Percentiles rank a stretch among this genome's conserved stretches.
Conservation (phyloP, 306 rosid species). For the Cucumis hystrix region DNA sequence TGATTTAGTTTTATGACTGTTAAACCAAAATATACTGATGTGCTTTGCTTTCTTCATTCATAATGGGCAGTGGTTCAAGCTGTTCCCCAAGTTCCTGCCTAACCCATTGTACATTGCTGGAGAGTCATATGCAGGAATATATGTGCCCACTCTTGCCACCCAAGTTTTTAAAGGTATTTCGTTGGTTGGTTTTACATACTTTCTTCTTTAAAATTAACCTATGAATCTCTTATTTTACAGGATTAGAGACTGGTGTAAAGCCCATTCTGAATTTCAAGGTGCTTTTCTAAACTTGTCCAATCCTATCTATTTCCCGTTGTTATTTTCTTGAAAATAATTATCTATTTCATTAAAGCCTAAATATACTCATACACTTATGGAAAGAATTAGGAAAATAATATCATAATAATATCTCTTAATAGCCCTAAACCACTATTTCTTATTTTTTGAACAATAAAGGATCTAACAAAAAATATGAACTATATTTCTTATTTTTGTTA, state of each 20-base stretch:
- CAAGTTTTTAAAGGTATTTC: constrained; percentile 61
- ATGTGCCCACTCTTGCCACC: constrained; percentile 79
- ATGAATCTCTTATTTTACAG: constrained; percentile 19
- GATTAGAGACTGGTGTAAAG: constrained; percentile 42
- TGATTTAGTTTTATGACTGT: not conserved
- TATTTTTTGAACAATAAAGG: not conserved
- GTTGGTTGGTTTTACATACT: not conserved
- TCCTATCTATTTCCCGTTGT: not conserved
- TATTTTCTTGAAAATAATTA: no score
- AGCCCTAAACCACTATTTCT: not conserved
- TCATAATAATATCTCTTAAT: no score
- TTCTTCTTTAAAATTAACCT: not conserved
- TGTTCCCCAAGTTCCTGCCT: constrained; percentile 56
- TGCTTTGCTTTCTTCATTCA: not conserved
- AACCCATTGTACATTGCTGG: constrained; percentile 71
- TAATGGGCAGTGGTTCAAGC: constrained; percentile 66
- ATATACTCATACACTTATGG: no score
- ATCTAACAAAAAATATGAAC: not conserved
- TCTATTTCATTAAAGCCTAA: no score
- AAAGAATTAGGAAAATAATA: no score
- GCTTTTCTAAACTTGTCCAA: constrained; percentile 2
- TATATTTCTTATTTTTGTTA: not conserved
- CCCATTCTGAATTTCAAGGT: constrained; percentile 77
- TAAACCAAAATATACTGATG: not conserved
- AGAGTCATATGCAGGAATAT: constrained; percentile 90